Evolutionary conservation across 176 grass and related monocot species (phyloP).

Genomic region (Calamus simplicifolius): DNA sequence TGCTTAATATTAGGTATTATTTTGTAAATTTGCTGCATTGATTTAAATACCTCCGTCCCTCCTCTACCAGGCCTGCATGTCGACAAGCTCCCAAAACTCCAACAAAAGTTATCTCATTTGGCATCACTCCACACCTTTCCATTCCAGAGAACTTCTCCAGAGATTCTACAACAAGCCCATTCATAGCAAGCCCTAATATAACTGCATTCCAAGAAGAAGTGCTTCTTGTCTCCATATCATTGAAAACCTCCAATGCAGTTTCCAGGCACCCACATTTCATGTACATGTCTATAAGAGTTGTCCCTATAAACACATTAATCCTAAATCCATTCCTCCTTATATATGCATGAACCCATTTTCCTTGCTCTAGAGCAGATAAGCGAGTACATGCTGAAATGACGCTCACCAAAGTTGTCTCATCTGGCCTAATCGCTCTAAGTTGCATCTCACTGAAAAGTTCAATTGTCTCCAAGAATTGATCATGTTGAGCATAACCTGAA

Average conservation of each 20-base stretch:
- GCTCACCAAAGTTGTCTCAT: conserved; percentile 61
- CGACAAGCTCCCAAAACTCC: conserved; percentile 84
- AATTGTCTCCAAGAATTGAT: conserved; percentile 50
- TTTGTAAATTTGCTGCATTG: conserved; percentile 61
- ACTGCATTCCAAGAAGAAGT: conserved; percentile 77
- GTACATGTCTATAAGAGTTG: conserved; percentile 87
- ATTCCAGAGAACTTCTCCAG: conserved; percentile 65
- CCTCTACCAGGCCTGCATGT: conserved; percentile 65
- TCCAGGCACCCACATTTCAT: conserved; percentile 77
- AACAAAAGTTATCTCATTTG: conserved; percentile 82
- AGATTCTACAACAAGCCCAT: conserved; percentile 56
- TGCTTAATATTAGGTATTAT: conserved; percentile 72
- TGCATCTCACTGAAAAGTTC: conserved; percentile 54
- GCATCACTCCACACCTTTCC: conserved; percentile 40
- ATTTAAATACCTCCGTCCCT: conserved; percentile 55
- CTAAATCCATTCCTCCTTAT: conserved; percentile 41
- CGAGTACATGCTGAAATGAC: conserved; percentile 65
- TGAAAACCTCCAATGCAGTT: conserved; percentile 62
- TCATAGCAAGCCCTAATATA: conserved; percentile 71
- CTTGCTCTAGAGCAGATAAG: conserved; percentile 64
- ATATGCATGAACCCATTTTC: conserved; percentile 63
- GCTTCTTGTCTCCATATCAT: conserved; percentile 42
- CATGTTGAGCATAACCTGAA: conserved; percentile 61
- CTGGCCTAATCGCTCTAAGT: conserved; percentile 41
- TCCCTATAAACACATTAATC: conserved; percentile 48